A percentile compares a stretch with the other conserved stretches of the same genome.
Conservation (phyloP, 2,329 filamentous ascomycete species). For the Ploettnerulaceae sp. region DNA sequence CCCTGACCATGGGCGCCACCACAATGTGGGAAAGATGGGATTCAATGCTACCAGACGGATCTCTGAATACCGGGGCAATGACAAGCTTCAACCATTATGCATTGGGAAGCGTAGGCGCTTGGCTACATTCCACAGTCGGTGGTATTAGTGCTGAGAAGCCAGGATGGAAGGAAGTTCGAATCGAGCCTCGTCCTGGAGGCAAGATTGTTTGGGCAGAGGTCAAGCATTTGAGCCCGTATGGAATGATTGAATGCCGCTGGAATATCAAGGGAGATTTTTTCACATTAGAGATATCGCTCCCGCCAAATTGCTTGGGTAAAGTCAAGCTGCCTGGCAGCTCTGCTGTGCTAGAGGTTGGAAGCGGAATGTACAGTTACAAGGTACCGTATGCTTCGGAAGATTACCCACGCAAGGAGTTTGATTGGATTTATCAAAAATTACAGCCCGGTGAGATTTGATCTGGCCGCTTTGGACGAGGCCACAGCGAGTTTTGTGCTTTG, state of each 20-base stretch:
- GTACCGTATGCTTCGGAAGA: no score
- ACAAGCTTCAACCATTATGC: slow-evolving; percentile 30
- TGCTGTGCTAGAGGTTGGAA: slow-evolving; percentile 17
- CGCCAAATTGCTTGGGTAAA: slow-evolving; percentile 22
- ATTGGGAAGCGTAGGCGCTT: slow-evolving; percentile 23
- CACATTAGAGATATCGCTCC: slow-evolving; percentile 17
- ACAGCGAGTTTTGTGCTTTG: no score
- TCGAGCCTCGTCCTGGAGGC: slow-evolving; percentile 34
- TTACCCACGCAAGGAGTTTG: no score
- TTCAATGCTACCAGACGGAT: slow-evolving; percentile 27
- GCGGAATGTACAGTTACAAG: slow-evolving; percentile 18
- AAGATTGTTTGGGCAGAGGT: slow-evolving; percentile 31
- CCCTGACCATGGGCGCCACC: slow-evolving; percentile 29
- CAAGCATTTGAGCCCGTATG: slow-evolving; percentile 31
- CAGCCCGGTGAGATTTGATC: no score
- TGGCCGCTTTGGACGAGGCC: no score
- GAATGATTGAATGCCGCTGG: slow-evolving; percentile 26
- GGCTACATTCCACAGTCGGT: slow-evolving; percentile 31
- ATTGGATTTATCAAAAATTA: no score
- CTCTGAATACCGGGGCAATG: slow-evolving; percentile 28
- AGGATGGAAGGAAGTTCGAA: slow-evolving; percentile 32
- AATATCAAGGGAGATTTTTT: slow-evolving; percentile 15
- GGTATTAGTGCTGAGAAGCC: slow-evolving; percentile 30
- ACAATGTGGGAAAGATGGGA: slow-evolving; percentile 29
- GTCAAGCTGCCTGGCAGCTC: slow-evolving; percentile 27